Evolutionary conservation across 495 filamentous ascomycete species (phyloP).

Genomic region (Hypoxylon intermedium): DNA sequence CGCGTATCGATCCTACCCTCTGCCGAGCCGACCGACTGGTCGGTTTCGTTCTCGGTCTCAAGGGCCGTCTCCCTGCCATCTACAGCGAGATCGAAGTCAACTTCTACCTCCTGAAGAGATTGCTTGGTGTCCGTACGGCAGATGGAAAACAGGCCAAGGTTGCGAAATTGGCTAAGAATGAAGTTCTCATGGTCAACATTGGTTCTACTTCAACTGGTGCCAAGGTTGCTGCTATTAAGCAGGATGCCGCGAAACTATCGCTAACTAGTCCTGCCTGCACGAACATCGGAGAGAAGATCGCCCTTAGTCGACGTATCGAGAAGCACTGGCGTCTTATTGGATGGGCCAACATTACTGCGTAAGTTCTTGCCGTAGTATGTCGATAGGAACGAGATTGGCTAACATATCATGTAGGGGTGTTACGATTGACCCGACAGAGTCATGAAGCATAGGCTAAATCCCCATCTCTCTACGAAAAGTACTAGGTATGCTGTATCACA

Average conservation of each 20-base stretch:
- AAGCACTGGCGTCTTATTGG: constrained; percentile 99
- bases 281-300: constrained; percentile 81
- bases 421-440: constrained; percentile 50
- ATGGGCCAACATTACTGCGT: constrained; percentile 85
- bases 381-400: constrained; percentile 12
- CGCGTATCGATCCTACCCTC: constrained; percentile 93
- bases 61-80: constrained; percentile 88
- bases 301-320: constrained; percentile 92
- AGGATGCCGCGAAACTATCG: constrained; percentile 90
- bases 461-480: not conserved
- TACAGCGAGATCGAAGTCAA: constrained; percentile 98
- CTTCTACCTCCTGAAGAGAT: constrained; percentile 93
- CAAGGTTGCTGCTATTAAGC: constrained; percentile 94
- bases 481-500: not conserved
- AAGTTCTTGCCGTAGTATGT: constrained; percentile 20
- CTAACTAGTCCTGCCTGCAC: constrained; percentile 43
- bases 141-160: constrained; percentile 99
- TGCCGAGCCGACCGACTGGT: constrained; percentile 98
- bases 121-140: constrained; percentile 95
- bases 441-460: constrained; percentile 1
- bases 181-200: constrained; percentile 99
- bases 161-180: constrained; percentile 94
- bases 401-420: constrained; percentile 41
- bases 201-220: constrained; percentile 94
- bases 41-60: constrained; percentile 95